Evolutionary conservation across 495 filamentous ascomycete genomes (phyloP).

Genomic region (Penicillium cosmopolitanum): DNA sequence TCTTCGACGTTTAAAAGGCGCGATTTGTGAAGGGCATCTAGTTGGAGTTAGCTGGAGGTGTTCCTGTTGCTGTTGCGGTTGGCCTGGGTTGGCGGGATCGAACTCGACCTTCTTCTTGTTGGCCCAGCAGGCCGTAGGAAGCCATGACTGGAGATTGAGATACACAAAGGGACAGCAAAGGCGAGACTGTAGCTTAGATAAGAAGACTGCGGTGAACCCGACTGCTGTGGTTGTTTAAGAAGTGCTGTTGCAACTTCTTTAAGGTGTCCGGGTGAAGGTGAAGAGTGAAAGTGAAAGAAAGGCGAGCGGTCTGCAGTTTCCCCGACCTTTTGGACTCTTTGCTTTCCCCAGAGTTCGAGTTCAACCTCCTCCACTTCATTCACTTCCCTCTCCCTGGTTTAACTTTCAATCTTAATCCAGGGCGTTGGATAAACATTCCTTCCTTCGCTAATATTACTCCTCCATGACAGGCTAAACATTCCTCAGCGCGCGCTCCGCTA

Average conservation of each 20-base stretch:
- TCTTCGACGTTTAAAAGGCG: conserved; percentile 92
- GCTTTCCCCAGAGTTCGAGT: conserved; percentile 18
- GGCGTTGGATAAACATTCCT: no score
- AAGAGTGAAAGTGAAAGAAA: neutral
- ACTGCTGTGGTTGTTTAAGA: neutral
- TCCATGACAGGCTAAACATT: neutral
- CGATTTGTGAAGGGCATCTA: conserved; percentile 84
- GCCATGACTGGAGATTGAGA: conserved; percentile 36
- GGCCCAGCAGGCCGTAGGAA: conserved; percentile 51
- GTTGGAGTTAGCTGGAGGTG: conserved; percentile 18
- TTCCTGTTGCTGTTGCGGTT: conserved; percentile 5
- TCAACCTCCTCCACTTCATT: neutral
- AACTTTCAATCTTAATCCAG: neutral
- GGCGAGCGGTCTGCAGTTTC: neutral
- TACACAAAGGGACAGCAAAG: neutral
- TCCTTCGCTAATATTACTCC: neutral
- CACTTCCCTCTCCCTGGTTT: neutral
- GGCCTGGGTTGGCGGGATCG: conserved; percentile 7
- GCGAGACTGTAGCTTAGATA: neutral
- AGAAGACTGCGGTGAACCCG: neutral
- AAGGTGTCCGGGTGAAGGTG: neutral
- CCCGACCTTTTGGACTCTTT: neutral
- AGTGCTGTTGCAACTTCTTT: neutral
- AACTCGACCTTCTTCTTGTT: conserved; percentile 55
- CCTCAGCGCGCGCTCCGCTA: neutral